Percentiles rank a stretch among this genome's conserved stretches.
These are phyloP conservation scores for Schoenoplectus tabernaemontani DNA, from an alignment of 202 grass and related monocot species.

Conservation along the genomic window DNA sequence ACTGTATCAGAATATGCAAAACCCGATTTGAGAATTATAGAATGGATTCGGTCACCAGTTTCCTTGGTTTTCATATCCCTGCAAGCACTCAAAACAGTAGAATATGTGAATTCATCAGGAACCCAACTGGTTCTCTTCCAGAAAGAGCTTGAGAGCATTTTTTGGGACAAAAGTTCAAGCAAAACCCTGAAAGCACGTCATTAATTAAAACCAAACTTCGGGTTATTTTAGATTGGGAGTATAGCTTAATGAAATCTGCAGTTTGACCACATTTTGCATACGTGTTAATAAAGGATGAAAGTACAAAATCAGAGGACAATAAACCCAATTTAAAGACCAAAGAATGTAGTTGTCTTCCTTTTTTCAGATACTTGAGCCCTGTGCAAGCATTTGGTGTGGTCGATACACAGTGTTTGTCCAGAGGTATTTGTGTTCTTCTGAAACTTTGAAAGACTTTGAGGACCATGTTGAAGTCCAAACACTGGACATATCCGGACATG, in stretches of 20 bases:
- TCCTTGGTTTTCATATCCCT: constrained; percentile 52
- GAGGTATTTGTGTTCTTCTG: constrained; percentile 28
- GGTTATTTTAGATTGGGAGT: constrained; percentile 26
- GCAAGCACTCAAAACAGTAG: constrained; percentile 70
- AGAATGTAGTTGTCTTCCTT: constrained; percentile 60
- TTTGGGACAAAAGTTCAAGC: constrained; percentile 56
- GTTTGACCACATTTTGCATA: constrained; percentile 77
- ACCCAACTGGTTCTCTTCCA: constrained; percentile 40
- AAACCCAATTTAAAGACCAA: constrained; percentile 66
- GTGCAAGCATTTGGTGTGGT: constrained; percentile 60
- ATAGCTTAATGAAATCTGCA: constrained; percentile 41
- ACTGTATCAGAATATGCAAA: constrained; percentile 57
- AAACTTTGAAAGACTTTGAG: constrained; percentile 48
- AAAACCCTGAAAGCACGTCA: constrained; percentile 67
- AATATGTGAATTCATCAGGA: constrained; percentile 70
- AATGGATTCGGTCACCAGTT: constrained; percentile 73
- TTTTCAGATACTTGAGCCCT: constrained; percentile 48
- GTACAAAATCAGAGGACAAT: constrained; percentile 48
- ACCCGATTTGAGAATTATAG: constrained; percentile 54
- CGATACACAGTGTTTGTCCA: constrained; percentile 60
- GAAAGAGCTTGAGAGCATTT: constrained; percentile 70
- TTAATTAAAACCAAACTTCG: constrained; percentile 52
- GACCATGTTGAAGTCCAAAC: constrained; percentile 40
- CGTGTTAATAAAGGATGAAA: constrained; percentile 74
- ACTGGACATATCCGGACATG: constrained; percentile 69